Conservation (phyloP, 106 monocot species). For the Phalaenopsis aphrodite region DNA sequence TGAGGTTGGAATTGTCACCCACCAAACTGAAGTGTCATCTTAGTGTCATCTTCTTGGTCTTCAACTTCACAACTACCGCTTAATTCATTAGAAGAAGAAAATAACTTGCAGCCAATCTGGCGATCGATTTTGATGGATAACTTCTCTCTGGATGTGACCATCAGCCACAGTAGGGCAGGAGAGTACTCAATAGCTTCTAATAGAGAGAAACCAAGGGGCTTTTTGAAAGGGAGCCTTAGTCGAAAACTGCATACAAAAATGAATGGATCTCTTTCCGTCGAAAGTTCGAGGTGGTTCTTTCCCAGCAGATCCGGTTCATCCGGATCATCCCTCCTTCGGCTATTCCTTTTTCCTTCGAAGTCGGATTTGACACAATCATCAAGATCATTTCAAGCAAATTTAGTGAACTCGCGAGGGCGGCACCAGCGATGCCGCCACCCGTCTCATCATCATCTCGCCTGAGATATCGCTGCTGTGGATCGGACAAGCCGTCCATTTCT, state of each 20-base stretch:
- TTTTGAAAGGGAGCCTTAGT: conserved; percentile 2
- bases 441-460: too few relatives aligned
- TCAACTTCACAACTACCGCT: not conserved
- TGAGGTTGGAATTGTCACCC: not conserved
- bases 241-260: conserved; percentile 4
- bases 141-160: conserved; percentile 10
- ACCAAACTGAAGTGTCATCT: not conserved
- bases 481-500: too few relatives aligned
- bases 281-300: conserved; percentile 28
- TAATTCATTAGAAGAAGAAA: not conserved
- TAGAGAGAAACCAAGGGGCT: conserved; percentile 10
- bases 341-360: too few relatives aligned
- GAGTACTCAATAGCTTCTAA: not conserved
- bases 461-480: too few relatives aligned
- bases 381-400: too few relatives aligned
- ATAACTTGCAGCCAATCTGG: conserved; percentile 30
- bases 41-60: conserved; percentile 5
- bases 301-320: conserved; percentile 4
- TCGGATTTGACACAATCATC: too few relatives aligned
- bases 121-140: conserved; percentile 45
- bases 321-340: too few relatives aligned
- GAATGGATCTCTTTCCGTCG: conserved; percentile 28
- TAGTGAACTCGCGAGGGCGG: too few relatives aligned
- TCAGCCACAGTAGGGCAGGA: conserved; percentile 9
- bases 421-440: too few relatives aligned